Percentiles rank a stretch among this genome's conserved stretches.
phyloP scores from a whole-genome alignment of 345 rosid species.

The Hevea brasiliensis region DNA sequence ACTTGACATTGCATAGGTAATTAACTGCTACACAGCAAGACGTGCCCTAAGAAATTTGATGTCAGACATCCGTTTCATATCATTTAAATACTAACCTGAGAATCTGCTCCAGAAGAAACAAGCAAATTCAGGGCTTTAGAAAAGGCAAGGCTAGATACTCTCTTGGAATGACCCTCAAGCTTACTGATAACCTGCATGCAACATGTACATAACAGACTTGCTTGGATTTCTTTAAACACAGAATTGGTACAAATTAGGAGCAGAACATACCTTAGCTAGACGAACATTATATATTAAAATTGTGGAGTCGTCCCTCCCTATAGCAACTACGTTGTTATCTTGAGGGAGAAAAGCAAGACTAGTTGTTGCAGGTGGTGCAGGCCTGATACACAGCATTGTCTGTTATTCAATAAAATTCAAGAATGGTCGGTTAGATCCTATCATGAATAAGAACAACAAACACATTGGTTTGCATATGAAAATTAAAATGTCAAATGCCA shows the following conservation, averaged over 20 bases:
- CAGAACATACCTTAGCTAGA: slow-evolving; percentile 29
- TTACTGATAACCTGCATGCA: slow-evolving; percentile 41
- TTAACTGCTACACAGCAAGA: background rate
- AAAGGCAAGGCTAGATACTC: slow-evolving; percentile 47
- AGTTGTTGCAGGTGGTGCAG: slow-evolving; percentile 38
- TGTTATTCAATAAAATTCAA: slow-evolving; percentile 14
- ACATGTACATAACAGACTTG: background rate
- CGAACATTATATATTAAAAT: slow-evolving; percentile 37
- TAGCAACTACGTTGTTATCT: slow-evolving; percentile 43
- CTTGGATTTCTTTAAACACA: background rate
- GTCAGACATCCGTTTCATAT: background rate
- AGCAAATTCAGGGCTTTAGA: slow-evolving; percentile 33
- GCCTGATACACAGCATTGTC: slow-evolving; percentile 33
- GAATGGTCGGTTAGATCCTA: slow-evolving; percentile 5
- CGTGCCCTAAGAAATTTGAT: background rate
- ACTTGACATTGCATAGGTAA: background rate
- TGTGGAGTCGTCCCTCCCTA: slow-evolving; percentile 43
- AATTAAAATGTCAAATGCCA: background rate
- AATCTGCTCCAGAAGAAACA: slow-evolving; percentile 53
- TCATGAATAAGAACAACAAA: slow-evolving; percentile 1
- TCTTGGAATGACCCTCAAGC: slow-evolving; percentile 41
- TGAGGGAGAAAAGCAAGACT: slow-evolving; percentile 39
- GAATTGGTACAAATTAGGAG: background rate
- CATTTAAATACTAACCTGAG: slow-evolving; percentile 35
- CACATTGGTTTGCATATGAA: background rate